phyloP scores from a whole-genome alignment of 768 basidiomycete species.

The Cytidiella melzeri region DNA sequence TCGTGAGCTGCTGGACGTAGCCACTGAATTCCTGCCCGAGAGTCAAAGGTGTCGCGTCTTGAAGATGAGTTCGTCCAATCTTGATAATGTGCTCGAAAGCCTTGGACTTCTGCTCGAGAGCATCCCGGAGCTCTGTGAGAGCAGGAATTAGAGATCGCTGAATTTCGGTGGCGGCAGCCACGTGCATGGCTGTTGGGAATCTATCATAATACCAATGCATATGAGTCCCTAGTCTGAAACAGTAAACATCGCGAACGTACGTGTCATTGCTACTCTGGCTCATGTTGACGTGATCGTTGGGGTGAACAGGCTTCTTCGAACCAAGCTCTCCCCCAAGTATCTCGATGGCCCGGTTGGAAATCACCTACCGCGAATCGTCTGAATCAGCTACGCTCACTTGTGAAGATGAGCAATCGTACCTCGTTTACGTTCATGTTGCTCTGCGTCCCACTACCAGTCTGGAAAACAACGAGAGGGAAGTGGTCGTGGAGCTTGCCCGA shows the following conservation, averaged over 20 bases:
- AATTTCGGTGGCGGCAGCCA: constrained; percentile 91
- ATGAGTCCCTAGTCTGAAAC: neutral
- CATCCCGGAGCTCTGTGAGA: constrained; percentile 75
- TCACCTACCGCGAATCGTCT: constrained; percentile 54
- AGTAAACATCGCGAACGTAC: constrained; percentile 38
- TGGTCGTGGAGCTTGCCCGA: constrained; percentile 91
- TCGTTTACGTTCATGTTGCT: constrained; percentile 99
- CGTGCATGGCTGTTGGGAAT: constrained; percentile 99
- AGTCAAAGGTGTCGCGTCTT: constrained; percentile 97
- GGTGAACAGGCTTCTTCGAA: constrained; percentile 95
- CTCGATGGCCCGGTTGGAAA: constrained; percentile 98
- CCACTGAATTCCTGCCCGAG: constrained; percentile 99
- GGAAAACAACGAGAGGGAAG: constrained; percentile 98
- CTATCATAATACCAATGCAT: constrained; percentile 31
- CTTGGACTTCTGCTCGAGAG: constrained; percentile 75
- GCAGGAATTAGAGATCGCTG: constrained; percentile 77
- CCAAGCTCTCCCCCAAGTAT: constrained; percentile 92
- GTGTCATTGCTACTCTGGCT: constrained; percentile 99
- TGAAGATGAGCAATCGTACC: constrained; percentile 33
- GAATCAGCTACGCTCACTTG: no score
- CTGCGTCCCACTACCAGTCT: constrained; percentile 98
- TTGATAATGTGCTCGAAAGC: constrained; percentile 92
- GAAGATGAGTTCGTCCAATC: constrained; percentile 95
- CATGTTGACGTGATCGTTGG: constrained; percentile 99
- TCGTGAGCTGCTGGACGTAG: constrained; percentile 91